Base-by-base conservation (phyloP, 1,284 basidiomycete species). In the Cerrena zonata region DNA sequence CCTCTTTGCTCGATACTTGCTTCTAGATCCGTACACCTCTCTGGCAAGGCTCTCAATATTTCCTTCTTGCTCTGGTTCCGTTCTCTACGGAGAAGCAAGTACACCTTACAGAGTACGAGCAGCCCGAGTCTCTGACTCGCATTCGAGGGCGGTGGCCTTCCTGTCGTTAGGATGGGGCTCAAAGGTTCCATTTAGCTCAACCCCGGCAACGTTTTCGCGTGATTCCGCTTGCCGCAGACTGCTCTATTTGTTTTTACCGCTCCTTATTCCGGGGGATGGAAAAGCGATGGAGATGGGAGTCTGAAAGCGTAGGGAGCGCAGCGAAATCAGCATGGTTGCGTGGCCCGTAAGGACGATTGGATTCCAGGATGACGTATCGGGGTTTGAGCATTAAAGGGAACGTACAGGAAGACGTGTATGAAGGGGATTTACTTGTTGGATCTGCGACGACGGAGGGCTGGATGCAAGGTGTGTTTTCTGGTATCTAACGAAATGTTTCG, bases 251-350 rank as follows among this genome's bases (percentile, higher is more conserved):
- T 45, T 18, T 61, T 54, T 49, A 56, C 47, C 60, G 58, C 61
- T 59, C 57, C 52, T 56, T 62, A 57, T 53, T 55, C 49, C 34
- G 40, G 25, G 56, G 52, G 58, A 56, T 54, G 53, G 50, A 60
- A 58, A 59, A 48, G 48, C 49, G 40, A 49, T 46, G 53, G 56
- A 59, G 67, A 65, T 51, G 65, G 69, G 60, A 56, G 65, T 60
- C 69, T 62, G 70, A 58, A 76, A 76, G 73, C 69, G 71, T 68
- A 66, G 73, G 71, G 67, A 61, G 64, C 72, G 71, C 74, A 71
- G 67, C 66, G 65, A 74, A 74, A 75, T 65, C 57, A 58, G 61
- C 71, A 69, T 75, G 75, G 75, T 71, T 73, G 66, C 73, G 67
- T 61, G 57, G 55, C 55, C 55, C 25, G 41, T 47, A 52, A 39